A percentile compares a stretch with the other conserved stretches of the same genome.
Conservation (phyloP, 148 eudicot genomes). For the Fagopyrum homotropicum region DNA sequence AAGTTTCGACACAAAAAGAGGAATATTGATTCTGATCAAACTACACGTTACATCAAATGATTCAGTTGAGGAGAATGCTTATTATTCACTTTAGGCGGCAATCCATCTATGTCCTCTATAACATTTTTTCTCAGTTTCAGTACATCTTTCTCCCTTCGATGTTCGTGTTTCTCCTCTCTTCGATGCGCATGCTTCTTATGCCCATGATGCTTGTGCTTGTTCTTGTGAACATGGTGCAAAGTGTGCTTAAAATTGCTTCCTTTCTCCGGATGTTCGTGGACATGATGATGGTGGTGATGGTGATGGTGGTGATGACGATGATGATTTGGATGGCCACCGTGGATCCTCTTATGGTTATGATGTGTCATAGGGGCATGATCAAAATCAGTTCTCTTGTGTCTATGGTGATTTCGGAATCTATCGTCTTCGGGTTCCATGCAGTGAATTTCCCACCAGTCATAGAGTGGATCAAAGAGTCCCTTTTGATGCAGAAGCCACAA, state of each 20-base stretch:
- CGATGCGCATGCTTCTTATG: slow-evolving; percentile 14
- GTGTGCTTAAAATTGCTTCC: slow-evolving; percentile 39
- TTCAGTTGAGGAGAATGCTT: not conserved
- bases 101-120: not conserved
- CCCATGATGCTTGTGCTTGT: slow-evolving; percentile 54
- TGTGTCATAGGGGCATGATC: slow-evolving; percentile 14
- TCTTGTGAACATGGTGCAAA: slow-evolving; percentile 67
- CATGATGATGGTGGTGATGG: not conserved
- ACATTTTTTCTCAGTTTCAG: not conserved
- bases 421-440: slow-evolving; percentile 29
- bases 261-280: slow-evolving; percentile 16
- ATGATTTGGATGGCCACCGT: too few species aligned
- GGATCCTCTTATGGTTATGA: not conserved
- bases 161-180: not conserved
- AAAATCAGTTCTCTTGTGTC: slow-evolving; percentile 21
- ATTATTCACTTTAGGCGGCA: not conserved
- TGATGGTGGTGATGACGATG: too few species aligned
- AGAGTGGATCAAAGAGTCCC: slow-evolving; percentile 89
- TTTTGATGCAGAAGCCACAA: slow-evolving; percentile 92
- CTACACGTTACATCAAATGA: not conserved
- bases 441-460: slow-evolving; percentile 93
- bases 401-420: slow-evolving; percentile 27
- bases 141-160: not conserved
- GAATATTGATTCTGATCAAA: too few species aligned
- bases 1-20: too few species aligned